A percentile compares a stretch with the other conserved stretches of the same genome.
Conservation (phyloP, 805 yeast species). For the Komagataella pastoris region DNA sequence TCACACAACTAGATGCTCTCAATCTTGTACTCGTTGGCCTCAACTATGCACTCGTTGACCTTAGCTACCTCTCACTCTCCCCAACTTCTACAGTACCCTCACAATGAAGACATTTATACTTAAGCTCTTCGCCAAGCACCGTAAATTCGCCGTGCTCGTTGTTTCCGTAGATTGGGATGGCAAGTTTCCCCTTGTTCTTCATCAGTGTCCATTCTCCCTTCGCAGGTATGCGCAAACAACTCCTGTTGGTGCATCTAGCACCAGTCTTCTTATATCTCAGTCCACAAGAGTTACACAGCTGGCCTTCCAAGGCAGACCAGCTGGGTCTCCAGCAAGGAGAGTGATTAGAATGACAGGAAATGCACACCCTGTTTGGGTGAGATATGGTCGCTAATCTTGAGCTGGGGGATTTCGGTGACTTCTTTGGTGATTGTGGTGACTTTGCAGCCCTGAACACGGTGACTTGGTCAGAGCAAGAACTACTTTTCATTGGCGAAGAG, state of each 20-base stretch:
- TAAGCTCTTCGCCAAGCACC: slow-evolving; percentile 7
- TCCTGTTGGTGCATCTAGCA: slow-evolving; percentile 68
- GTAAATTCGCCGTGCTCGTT: slow-evolving; percentile 6
- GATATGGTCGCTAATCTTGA: slow-evolving; percentile 1
- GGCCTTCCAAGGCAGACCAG: slow-evolving; percentile 88
- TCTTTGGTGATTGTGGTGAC: background rate
- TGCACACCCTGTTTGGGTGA: slow-evolving; percentile 43
- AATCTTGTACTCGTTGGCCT: background rate
- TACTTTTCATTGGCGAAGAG: background rate
- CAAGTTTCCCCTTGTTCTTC: slow-evolving; percentile 51
- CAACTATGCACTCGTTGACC: background rate
- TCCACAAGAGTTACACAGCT: slow-evolving; percentile 93
- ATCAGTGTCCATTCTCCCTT: slow-evolving; percentile 90
- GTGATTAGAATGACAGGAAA: slow-evolving; percentile 81
- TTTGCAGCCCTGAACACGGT: background rate
- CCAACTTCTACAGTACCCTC: slow-evolving; percentile 40
- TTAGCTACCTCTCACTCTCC: slow-evolving; percentile 6
- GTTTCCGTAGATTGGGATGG: slow-evolving; percentile 11
- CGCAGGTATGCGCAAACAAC: slow-evolving; percentile 85
- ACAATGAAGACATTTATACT: slow-evolving; percentile 45
- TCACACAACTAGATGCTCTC: background rate
- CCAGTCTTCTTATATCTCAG: slow-evolving; percentile 87
- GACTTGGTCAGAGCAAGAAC: background rate
- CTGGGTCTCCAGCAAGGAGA: slow-evolving; percentile 99
- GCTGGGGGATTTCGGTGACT: slow-evolving; percentile 6